Percentiles rank a stretch among this genome's conserved stretches.
Conservation (phyloP, 1,284 basidiomycete genomes). For the Irpex sp. region DNA sequence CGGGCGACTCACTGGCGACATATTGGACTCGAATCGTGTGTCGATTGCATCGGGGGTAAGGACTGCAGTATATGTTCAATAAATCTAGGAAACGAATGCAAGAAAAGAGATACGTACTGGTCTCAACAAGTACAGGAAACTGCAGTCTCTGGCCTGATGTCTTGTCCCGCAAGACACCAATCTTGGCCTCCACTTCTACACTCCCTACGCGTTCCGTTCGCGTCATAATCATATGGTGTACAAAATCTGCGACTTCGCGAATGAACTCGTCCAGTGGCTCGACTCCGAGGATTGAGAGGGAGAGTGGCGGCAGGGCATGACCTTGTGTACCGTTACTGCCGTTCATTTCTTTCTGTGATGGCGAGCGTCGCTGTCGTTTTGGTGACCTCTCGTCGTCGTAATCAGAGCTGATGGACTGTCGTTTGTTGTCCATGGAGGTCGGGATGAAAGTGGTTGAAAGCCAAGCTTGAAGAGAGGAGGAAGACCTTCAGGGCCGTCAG, state of each 20-base stretch:
- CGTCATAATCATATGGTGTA: constrained; percentile 66
- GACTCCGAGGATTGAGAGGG: constrained; percentile 87
- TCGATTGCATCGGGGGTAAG: constrained; percentile 51
- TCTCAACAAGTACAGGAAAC: constrained; percentile 83
- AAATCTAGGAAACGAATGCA: constrained; percentile 1
- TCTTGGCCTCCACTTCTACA: constrained; percentile 90
- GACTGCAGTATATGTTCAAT: constrained; percentile 29
- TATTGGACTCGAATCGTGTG: constrained; percentile 85
- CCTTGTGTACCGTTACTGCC: constrained; percentile 15
- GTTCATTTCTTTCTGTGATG: constrained; percentile 16
- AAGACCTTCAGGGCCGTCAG: background rate
- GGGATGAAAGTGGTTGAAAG: background rate
- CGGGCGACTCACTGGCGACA: constrained; percentile 70
- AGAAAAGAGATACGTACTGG: constrained; percentile 57
- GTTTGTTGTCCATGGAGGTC: constrained; percentile 18
- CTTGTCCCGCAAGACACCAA: constrained; percentile 77
- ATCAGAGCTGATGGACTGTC: constrained; percentile 25
- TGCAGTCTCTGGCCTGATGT: constrained; percentile 52
- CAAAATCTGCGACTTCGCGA: constrained; percentile 86
- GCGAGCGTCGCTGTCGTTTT: constrained; percentile 29
- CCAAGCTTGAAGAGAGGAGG: background rate
- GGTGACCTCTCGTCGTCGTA: constrained; percentile 24
- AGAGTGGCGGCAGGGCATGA: constrained; percentile 57
- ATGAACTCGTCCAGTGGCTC: constrained; percentile 96
- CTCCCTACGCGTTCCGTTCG: constrained; percentile 41